phyloP scores from a whole-genome alignment of 2,329 filamentous ascomycete genomes.

The Acrocalymma vagum region DNA sequence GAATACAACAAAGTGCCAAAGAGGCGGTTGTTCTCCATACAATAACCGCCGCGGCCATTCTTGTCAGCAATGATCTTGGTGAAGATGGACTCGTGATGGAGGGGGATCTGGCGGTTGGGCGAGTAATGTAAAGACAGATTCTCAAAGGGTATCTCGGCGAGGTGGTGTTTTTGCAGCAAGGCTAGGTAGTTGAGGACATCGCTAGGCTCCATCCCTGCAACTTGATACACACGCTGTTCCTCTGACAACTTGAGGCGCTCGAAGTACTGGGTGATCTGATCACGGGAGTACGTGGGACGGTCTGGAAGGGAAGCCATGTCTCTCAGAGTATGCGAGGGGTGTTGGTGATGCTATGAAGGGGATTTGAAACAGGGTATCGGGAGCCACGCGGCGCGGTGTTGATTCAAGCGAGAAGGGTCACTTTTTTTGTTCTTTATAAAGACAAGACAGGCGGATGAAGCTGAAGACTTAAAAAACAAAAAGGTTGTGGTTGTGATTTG shows the following conservation, averaged over 20 bases:
- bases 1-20: conserved; percentile 61
- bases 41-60: conserved; percentile 64
- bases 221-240: conserved; percentile 31
- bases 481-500: too few species aligned
- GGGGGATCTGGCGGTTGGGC: conserved; percentile 50
- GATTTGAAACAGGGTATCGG: conserved; percentile 2
- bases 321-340: conserved; percentile 1
- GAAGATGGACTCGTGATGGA: conserved; percentile 60
- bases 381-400: conserved; percentile 15
- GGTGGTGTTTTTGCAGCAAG: conserved; percentile 49
- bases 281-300: conserved; percentile 28
- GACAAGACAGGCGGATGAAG: too few species aligned
- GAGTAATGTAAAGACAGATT: conserved; percentile 63
- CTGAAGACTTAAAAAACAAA: too few species aligned
- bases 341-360: background rate
- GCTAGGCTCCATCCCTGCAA: conserved; percentile 26
- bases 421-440: too few species aligned
- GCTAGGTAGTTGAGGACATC: conserved; percentile 38
- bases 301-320: conserved; percentile 28
- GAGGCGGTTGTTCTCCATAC: conserved; percentile 67
- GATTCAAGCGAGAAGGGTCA: background rate
- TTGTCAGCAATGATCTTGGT: conserved; percentile 62
- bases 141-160: conserved; percentile 63
- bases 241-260: conserved; percentile 41
- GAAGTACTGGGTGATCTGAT: conserved; percentile 45